Evolutionary conservation across 2,329 filamentous ascomycete genomes (phyloP), one percentile per base, ranked within the genome.

Genomic region (Coniochaeta pulveracea): DNA sequence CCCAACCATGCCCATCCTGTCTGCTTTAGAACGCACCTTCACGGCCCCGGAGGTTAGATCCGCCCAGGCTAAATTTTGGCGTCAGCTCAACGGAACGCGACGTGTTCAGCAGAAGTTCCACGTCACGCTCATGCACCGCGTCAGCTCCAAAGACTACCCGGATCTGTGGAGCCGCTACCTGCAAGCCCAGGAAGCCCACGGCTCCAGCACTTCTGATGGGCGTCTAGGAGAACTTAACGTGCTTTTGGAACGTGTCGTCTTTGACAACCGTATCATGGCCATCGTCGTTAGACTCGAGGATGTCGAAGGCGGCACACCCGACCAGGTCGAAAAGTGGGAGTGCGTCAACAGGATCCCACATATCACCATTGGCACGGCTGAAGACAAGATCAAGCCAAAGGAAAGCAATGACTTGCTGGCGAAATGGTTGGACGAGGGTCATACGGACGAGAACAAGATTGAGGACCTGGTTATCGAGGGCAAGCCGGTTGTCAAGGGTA

Each of bases 51-150:
- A 61, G 5, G 57, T 65, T 5, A 52, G 57, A 3, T 47, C 72
- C 0, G 56, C 74, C 4, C 59, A 71, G 11, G 61, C 72, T n/a
- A 65, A 61, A 15, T 78, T 94, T 49, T 98, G 83, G 61, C 72
- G 70, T 46, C 73, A 84, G 37, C 69, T 98, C 21, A 72, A 81
- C 53, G 69, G 80, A 44, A 70, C 67, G 3, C 70, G 79, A 14
- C 82, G 91, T 35, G 60, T 96, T 5, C 89, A 96, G 55, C 51
- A 69, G n/a, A 69, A 77, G 25, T 98, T 96, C 54, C 91, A 98
- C 52, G 84, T 98, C 37, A 98, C 91, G 0, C 70, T 98, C 24
- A 85, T 95, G 54, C 91, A 98, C 56, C 78, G 80, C 29, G 76
- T 79, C 9, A 64, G 62, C 3, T 61, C 73, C 8, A 63, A 64